phyloP scores from a whole-genome alignment of 2,329 filamentous ascomycete species.

The Clarireedia hainanense region DNA sequence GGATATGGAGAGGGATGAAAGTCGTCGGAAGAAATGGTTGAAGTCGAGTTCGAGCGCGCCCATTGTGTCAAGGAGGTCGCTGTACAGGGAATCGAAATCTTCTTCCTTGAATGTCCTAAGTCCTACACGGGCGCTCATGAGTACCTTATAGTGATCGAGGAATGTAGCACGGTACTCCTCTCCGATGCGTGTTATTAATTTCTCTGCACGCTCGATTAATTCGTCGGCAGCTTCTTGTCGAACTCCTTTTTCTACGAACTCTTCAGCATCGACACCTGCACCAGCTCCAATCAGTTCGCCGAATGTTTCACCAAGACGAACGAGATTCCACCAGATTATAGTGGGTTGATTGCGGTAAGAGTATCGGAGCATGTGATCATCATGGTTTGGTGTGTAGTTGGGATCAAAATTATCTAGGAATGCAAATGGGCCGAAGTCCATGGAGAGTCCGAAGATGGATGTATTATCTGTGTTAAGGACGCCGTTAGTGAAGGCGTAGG shows the following conservation, averaged over 20 bases:
- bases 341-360: slow-evolving; percentile 90
- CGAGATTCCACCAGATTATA: slow-evolving; percentile 98
- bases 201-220: slow-evolving; percentile 75
- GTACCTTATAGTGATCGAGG: slow-evolving; percentile 75
- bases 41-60: slow-evolving; percentile 83
- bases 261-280: slow-evolving; percentile 58
- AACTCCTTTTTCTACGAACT: slow-evolving; percentile 68
- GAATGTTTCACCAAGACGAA: slow-evolving; percentile 79
- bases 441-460: slow-evolving; percentile 76
- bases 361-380: slow-evolving; percentile 82
- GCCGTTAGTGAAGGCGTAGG: slow-evolving; percentile 98
- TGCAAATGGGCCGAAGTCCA: slow-evolving; percentile 95
- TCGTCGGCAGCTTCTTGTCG: slow-evolving; percentile 56
- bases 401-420: slow-evolving; percentile 98
- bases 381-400: slow-evolving; percentile 90
- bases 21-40: slow-evolving; percentile 81
- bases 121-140: slow-evolving; percentile 76
- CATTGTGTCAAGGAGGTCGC: slow-evolving; percentile 73
- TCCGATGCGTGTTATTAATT: slow-evolving; percentile 68
- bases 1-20: slow-evolving; percentile 55
- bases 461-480: slow-evolving; percentile 98
- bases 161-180: slow-evolving; percentile 89
- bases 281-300: slow-evolving; percentile 84
- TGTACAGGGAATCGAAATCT: slow-evolving; percentile 77
- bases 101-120: slow-evolving; percentile 59